Percentiles rank a stretch among this genome's conserved stretches.
phyloP scores from a whole-genome alignment of 257 asterid species.

The Solanum microdontum region DNA sequence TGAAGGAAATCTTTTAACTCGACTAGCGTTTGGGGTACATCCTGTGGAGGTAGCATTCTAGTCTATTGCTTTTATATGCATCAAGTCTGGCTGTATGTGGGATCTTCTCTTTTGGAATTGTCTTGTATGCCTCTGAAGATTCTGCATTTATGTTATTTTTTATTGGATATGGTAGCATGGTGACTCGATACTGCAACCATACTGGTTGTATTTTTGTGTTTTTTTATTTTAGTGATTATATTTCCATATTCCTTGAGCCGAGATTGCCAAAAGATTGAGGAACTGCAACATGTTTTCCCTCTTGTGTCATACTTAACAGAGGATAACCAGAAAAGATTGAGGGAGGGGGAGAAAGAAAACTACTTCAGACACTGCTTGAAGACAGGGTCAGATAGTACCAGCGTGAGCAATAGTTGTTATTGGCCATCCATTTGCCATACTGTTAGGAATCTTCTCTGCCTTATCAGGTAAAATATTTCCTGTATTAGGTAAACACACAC shows the following conservation, averaged over 20 bases:
- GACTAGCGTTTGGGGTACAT: background rate
- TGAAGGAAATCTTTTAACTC: background rate
- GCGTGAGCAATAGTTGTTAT: background rate
- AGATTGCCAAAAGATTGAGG: background rate
- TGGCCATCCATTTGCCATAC: background rate
- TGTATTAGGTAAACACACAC: background rate
- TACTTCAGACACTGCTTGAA: background rate
- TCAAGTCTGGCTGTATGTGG: background rate
- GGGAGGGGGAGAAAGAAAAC: background rate
- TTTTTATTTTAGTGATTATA: background rate
- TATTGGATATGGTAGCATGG: background rate
- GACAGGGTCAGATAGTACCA: background rate
- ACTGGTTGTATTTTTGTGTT: background rate
- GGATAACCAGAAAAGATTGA: background rate
- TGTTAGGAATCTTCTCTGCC: background rate
- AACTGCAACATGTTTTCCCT: background rate
- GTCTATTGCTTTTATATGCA: background rate
- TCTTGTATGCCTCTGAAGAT: background rate
- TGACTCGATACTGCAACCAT: background rate
- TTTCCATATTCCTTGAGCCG: background rate
- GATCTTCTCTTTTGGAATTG: background rate
- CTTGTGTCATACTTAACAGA: background rate
- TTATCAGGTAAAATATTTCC: background rate
- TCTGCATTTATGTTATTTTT: background rate
- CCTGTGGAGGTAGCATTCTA: background rate